A percentile compares a stretch with the other conserved stretches of the same genome.
These are phyloP conservation scores for Choanephora cucurbitarum DNA, from an alignment of 371 early-diverging fungal genomes.

Conservation along the genomic window DNA sequence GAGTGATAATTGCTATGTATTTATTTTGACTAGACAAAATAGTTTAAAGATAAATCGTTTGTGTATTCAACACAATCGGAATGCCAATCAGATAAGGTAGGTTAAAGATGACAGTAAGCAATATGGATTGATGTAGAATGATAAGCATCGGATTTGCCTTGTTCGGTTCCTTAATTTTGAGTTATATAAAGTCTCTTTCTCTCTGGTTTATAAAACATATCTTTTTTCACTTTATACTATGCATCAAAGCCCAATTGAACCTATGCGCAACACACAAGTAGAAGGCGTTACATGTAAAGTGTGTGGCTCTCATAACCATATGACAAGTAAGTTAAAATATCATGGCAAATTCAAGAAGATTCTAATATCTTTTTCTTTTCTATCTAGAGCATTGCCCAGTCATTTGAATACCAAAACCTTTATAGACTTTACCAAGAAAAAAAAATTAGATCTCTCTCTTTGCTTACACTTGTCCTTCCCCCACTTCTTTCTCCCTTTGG, in stretches of 20 bases:
- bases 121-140: conserved; percentile 6
- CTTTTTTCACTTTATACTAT: neutral
- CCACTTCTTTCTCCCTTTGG: too few relatives aligned
- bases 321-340: conserved; percentile 35
- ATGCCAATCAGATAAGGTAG: conserved; percentile 3
- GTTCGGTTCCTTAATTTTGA: conserved; percentile 6
- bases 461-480: too few relatives aligned
- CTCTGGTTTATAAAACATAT: too few relatives aligned
- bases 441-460: too few relatives aligned
- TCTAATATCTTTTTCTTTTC: neutral
- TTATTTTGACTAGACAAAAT: too few relatives aligned
- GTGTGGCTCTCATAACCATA: conserved; percentile 39
- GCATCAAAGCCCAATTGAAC: neutral
- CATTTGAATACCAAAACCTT: too few relatives aligned
- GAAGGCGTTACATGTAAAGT: conserved; percentile 23
- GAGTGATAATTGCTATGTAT: too few relatives aligned
- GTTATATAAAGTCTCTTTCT: neutral
- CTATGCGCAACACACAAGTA: conserved; percentile 7
- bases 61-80: neutral
- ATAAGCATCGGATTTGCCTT: conserved; percentile 16
- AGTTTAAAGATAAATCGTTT: conserved; percentile 2
- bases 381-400: conserved; percentile 38
- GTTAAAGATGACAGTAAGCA: conserved; percentile 5
- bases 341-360: neutral
- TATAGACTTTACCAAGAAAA: too few relatives aligned